phyloP scores from a whole-genome alignment of 1,284 basidiomycete species.

The Heterobasidion annosum region DNA sequence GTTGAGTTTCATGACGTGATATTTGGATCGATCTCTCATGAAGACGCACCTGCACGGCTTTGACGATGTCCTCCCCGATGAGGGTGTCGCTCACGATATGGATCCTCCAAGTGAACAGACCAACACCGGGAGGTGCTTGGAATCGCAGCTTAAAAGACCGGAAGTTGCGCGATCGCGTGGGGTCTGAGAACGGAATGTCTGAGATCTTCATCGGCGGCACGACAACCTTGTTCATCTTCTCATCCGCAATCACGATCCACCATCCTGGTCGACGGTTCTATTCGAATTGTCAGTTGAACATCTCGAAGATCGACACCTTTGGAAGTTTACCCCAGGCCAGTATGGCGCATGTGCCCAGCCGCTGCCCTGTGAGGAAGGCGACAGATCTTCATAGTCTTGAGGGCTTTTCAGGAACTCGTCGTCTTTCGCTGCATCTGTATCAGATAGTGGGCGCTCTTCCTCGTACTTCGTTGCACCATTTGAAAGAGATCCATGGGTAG shows the following conservation, averaged over 20 bases:
- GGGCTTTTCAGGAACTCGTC: conserved; percentile 59
- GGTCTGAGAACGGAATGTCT: conserved; percentile 66
- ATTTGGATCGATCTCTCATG: neutral
- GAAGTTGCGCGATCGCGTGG: conserved; percentile 54
- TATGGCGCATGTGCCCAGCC: conserved; percentile 85
- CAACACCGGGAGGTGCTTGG: conserved; percentile 85
- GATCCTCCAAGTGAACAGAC: conserved; percentile 86
- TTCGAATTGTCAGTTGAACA: neutral
- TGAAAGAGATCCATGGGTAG: conserved; percentile 30
- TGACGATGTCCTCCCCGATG: conserved; percentile 72
- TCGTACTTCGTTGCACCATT: conserved; percentile 43
- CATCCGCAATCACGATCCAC: conserved; percentile 90
- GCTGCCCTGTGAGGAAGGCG: conserved; percentile 27
- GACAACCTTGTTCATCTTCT: conserved; percentile 83
- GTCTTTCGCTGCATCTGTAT: conserved; percentile 48
- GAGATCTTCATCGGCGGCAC: conserved; percentile 84
- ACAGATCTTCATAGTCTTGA: conserved; percentile 54
- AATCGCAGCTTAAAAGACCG: conserved; percentile 88
- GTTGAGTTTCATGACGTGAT: neutral
- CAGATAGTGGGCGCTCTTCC: conserved; percentile 23
- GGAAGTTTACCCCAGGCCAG: conserved; percentile 71
- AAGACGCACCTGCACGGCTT: conserved; percentile 51
- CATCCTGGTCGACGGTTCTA: conserved; percentile 81
- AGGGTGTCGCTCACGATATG: conserved; percentile 84
- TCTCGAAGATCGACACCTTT: conserved; percentile 1